A percentile compares a stretch with the other conserved stretches of the same genome.
phyloP scores from a whole-genome alignment of 2,329 filamentous ascomycete species.

The Colletotrichum simmondsii region DNA sequence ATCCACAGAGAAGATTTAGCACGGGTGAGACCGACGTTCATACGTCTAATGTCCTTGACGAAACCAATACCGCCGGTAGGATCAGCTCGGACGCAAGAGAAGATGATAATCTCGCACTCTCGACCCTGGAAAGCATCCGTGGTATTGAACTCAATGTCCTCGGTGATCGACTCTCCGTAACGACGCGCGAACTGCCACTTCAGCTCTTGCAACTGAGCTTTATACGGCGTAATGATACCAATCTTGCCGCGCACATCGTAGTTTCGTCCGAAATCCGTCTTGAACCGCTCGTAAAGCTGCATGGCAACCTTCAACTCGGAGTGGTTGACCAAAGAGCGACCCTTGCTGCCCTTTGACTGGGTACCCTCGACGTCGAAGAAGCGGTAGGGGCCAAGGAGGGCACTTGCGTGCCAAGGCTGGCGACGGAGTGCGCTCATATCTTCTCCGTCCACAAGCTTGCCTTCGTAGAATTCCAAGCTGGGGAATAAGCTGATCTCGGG shows the following conservation, averaged over 20 bases:
- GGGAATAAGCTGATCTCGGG: slow-evolving; percentile 95
- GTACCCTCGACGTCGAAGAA: slow-evolving; percentile 97
- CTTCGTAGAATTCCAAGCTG: slow-evolving; percentile 91
- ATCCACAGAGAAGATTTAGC: slow-evolving; percentile 98
- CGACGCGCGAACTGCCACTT: slow-evolving; percentile 77
- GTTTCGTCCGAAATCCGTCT: slow-evolving; percentile 71
- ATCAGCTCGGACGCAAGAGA: slow-evolving; percentile 95
- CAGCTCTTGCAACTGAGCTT: slow-evolving; percentile 87
- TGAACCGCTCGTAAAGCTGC: slow-evolving; percentile 83
- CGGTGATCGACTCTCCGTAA: slow-evolving; percentile 81
- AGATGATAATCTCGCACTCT: slow-evolving; percentile 98
- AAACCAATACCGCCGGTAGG: slow-evolving; percentile 97
- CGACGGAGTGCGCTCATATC: slow-evolving; percentile 82
- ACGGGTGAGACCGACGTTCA: slow-evolving; percentile 98
- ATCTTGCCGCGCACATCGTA: slow-evolving; percentile 84
- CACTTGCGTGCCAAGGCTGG: slow-evolving; percentile 86
- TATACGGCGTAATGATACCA: slow-evolving; percentile 98
- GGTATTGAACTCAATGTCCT: slow-evolving; percentile 95
- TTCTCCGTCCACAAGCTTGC: slow-evolving; percentile 83
- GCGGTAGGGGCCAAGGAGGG: slow-evolving; percentile 88
- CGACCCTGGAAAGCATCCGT: slow-evolving; percentile 98
- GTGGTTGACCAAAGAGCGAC: slow-evolving; percentile 90
- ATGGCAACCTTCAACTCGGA: slow-evolving; percentile 89
- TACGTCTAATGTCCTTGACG: slow-evolving; percentile 96
- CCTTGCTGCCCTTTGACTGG: slow-evolving; percentile 82